Base-by-base conservation (phyloP, 371 early-diverging fungal genomes). In the Blakeslea trispora region DNA sequence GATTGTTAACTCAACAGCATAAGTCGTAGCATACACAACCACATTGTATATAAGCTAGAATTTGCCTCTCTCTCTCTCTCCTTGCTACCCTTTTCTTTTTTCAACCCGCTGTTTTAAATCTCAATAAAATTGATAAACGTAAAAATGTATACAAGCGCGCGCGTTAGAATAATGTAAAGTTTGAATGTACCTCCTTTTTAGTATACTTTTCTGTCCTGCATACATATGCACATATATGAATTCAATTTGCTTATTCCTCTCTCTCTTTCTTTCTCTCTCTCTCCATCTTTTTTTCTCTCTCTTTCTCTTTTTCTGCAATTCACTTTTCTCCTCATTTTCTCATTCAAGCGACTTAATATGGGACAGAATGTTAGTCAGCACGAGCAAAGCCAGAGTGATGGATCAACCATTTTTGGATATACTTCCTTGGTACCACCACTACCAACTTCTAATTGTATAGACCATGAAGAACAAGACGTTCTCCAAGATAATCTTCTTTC, bases 1-100 rank as follows among this genome's bases (percentile, higher is more conserved):
- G 18, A 39, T 66, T 39, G 69, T 72, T 11, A 61, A 69, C n/a
- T 47, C 69, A 40, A 45, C 64, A 55, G 60, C 57, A 17, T 61
- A 59, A 59, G 39, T 21, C n/a, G 11, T 35, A 41, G 39, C 5
- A 31, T 50, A 44, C 19, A 49, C 39, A 24, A 44, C 41, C 23
- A 41, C 21, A 31, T 56, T 48, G 24, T 41, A 37, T 6, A 22
- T 52, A 22, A 5, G 28, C 28, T 4, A 49, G 5, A n/a, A 9
- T 2, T 23, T 24, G 9, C 22, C 15, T 37, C 9, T 32, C 31
- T 18, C 28, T 42, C 41, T 18, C 52, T 52, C 28, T 31, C 15
- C 10, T 41, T 49, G 17, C 35, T 28, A 7, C 28, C 19, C 7
- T 5, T n/a, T 14, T 28, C 28, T 24, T n/a, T 48, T 49, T n/a